Evolutionary conservation across 352 stramenopile genomes (phyloP).

Genomic region (Pythium periplocum): DNA sequence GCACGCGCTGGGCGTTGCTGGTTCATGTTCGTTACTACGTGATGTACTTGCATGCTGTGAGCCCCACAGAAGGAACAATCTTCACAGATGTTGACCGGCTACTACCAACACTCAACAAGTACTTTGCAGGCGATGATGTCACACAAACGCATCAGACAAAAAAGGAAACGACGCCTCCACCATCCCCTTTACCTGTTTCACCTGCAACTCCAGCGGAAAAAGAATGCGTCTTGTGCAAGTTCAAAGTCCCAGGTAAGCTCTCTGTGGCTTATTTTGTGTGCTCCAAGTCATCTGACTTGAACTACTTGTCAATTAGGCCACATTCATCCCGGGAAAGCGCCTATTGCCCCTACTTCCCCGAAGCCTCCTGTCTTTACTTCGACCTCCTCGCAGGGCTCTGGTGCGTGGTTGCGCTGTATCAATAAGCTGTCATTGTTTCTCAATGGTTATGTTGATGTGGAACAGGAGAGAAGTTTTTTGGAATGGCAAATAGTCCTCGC

Average conservation of each 20-base stretch:
- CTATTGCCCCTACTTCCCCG: not conserved
- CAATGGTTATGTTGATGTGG: not conserved
- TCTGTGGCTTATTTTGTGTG: too few species aligned
- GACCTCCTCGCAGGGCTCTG: conserved; percentile 5
- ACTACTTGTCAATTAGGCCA: conserved; percentile 30
- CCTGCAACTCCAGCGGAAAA: conserved; percentile 4
- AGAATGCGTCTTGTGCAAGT: conserved; percentile 77
- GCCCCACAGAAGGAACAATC: conserved; percentile 57
- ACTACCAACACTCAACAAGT: conserved; percentile 34
- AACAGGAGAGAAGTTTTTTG: conserved; percentile 45
- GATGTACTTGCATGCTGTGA: conserved; percentile 66
- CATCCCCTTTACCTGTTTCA: conserved; percentile 13
- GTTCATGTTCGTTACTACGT: conserved; percentile 69
- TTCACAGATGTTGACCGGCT: conserved; percentile 53
- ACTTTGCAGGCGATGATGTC: conserved; percentile 17
- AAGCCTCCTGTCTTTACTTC: conserved; percentile 16
- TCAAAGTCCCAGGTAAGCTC: conserved; percentile 55
- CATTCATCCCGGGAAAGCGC: conserved; percentile 50
- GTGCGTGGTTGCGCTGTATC: not conserved
- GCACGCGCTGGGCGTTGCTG: conserved; percentile 42
- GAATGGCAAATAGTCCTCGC: conserved; percentile 34
- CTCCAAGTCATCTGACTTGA: not conserved
- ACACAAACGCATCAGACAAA: not conserved
- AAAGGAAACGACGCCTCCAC: not conserved
- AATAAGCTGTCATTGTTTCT: not conserved